Percentiles rank a stretch among this genome's conserved stretches.
Evolutionary conservation across 2,329 filamentous ascomycete species (phyloP).

Genomic region (Aspergillus sp.): DNA sequence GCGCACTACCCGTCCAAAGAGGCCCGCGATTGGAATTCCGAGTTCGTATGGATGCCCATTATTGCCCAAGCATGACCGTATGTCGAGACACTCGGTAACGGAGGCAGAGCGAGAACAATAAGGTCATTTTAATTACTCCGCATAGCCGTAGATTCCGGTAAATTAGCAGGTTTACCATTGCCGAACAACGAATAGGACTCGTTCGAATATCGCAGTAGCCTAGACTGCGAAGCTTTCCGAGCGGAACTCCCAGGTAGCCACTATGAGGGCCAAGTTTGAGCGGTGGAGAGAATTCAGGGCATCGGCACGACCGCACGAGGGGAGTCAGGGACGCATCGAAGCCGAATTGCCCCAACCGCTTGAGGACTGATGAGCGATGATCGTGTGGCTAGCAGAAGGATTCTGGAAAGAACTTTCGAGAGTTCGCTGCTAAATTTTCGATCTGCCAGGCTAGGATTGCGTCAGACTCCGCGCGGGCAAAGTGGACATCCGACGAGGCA

Average conservation of each 20-base stretch:
- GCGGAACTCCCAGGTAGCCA: background rate
- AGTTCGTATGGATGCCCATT: background rate
- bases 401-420: background rate
- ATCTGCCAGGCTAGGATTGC: background rate
- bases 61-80: background rate
- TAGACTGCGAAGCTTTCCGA: background rate
- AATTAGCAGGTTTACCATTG: too few species aligned
- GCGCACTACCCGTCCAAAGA: too few species aligned
- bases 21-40: background rate
- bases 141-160: too few species aligned
- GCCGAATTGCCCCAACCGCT: background rate
- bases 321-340: background rate
- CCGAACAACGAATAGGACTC: too few species aligned
- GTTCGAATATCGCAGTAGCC: background rate
- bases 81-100: too few species aligned
- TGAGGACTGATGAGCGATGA: background rate
- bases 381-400: background rate
- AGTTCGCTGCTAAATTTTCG: background rate
- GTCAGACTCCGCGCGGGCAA: background rate
- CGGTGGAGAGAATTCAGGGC: background rate
- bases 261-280: background rate
- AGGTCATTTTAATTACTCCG: too few species aligned
- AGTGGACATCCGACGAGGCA: slow-evolving; percentile 6
- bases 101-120: too few species aligned
- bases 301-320: background rate